Percentiles rank a stretch among this genome's conserved stretches.
phyloP scores from a whole-genome alignment of 2,329 filamentous ascomycete genomes.

The Neonectria neomacrospora region DNA sequence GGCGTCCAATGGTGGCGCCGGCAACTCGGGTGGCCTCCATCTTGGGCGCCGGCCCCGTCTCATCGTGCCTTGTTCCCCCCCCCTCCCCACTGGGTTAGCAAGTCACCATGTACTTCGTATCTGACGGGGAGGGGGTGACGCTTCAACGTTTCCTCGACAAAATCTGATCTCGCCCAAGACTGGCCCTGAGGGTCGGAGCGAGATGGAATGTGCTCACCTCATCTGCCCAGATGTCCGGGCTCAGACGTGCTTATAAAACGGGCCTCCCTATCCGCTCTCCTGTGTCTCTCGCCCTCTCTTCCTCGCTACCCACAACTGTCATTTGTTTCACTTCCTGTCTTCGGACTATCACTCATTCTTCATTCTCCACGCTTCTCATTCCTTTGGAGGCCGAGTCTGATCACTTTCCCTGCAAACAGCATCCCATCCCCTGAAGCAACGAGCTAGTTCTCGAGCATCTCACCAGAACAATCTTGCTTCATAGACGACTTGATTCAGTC shows the following conservation, averaged over 20 bases:
- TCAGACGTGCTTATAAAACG: constrained; percentile 45
- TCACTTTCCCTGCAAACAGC: constrained; percentile 38
- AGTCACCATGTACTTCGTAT: no score
- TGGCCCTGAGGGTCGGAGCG: constrained; percentile 18
- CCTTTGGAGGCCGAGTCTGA: constrained; percentile 45
- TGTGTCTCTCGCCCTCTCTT: constrained; percentile 17
- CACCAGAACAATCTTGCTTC: constrained; percentile 27
- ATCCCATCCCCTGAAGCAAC: constrained; percentile 24
- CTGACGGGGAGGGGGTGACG: constrained; percentile 1
- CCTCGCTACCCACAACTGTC: constrained; percentile 36
- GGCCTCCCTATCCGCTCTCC: constrained; percentile 36
- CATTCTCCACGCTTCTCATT: constrained; percentile 46
- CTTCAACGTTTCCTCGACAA: constrained; percentile 39
- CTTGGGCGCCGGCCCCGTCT: constrained; percentile 21
- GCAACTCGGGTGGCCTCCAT: constrained; percentile 16
- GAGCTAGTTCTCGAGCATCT: constrained; percentile 44
- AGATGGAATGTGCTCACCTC: constrained; percentile 19
- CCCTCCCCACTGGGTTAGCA: constrained; percentile 35
- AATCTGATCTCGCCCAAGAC: constrained; percentile 37
- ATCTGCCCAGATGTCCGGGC: constrained; percentile 29
- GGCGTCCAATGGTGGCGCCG: constrained; percentile 30
- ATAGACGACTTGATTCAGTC: constrained; percentile 39
- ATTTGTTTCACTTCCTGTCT: constrained; percentile 43
- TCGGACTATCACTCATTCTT: constrained; percentile 46
- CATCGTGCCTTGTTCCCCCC: constrained; percentile 1